Base-by-base conservation (phyloP, 441 rosid species). In the Monsonia emarginata region DNA sequence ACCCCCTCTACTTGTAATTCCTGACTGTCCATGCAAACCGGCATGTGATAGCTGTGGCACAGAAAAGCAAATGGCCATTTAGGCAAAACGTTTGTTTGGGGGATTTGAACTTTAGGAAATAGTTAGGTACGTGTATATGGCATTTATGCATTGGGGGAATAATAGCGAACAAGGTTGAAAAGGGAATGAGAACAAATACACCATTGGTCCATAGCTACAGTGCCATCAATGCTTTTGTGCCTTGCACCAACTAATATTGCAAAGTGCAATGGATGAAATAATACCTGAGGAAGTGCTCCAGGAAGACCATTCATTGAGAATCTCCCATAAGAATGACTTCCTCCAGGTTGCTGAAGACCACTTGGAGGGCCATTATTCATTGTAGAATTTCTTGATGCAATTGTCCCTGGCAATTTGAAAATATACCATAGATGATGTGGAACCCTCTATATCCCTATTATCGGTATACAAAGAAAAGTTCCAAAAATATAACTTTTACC, bases 1-100 rank as follows among this genome's bases (percentile, higher is more conserved):
- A 84, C 94, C 97, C 76, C 95, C 93, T 82, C 97, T 86, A 68
- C 81, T 89, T 40, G 88, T 63, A 42, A 94, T 87, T 77, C 92
- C 99, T 19, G 97, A 83, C 76, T 90, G 96, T 46, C 94, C 94
- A 79, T 85, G 94, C 34, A 93, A 83, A 74, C 83, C 76, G 48
- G 86, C 90, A 73, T 88, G 97, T 76, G 96, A 82, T 63, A 94
- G 74, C 99, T 94, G 81, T 52, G 9, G 14, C 59, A 44, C n/a
- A 34, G 40, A 13, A 22, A 52, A 52, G 8, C 58, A 52, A 52
- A 24, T 21, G 27, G 10, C 22, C 14, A n/a, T 44, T 44, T 1
- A 44, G 19, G 18, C 50, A 44, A 5, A n/a, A 21, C n/a, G 50
- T 14, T n/a, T 44, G 6, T 44, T 44, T 14, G 14, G 5, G 50